Conservation (phyloP, 495 filamentous ascomycete genomes). For the Mycothermus thermophilus region DNA sequence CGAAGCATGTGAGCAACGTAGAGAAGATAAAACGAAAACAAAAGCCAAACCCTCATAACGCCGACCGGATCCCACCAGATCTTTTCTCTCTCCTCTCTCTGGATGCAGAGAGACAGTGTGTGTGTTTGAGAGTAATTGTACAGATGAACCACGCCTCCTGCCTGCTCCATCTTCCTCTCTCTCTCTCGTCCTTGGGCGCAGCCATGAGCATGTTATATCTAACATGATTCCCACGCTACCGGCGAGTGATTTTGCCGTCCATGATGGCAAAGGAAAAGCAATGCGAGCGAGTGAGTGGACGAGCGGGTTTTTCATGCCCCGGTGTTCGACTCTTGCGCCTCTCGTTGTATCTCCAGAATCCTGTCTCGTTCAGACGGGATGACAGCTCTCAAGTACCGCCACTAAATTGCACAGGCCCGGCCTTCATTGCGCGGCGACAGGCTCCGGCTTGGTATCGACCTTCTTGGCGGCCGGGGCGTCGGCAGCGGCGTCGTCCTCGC, state of each 20-base stretch:
- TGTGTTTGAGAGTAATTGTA: background rate
- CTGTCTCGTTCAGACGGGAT: background rate
- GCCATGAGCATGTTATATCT: background rate
- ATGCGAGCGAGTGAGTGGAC: background rate
- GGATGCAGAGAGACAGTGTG: background rate
- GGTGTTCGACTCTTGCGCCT: too few species aligned
- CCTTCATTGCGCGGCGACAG: slow-evolving; percentile 7
- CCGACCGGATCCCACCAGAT: background rate
- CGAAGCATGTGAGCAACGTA: too few species aligned
- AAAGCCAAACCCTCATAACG: background rate
- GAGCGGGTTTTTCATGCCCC: background rate
- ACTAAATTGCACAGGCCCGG: background rate
- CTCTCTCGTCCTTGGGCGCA: background rate
- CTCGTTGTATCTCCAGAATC: background rate
- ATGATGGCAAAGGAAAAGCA: background rate
- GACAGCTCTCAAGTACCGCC: too few species aligned
- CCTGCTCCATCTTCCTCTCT: background rate
- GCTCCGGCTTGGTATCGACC: slow-evolving; percentile 31
- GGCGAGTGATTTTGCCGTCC: too few species aligned
- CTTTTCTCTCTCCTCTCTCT: too few species aligned
- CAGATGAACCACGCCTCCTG: background rate
- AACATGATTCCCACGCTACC: too few species aligned
- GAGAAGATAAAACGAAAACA: background rate
- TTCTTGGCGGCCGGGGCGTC: slow-evolving; percentile 37
- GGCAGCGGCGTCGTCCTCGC: slow-evolving; percentile 25